Evolutionary conservation across 768 basidiomycete species (phyloP).

Genomic region (Panellus pusillus): DNA sequence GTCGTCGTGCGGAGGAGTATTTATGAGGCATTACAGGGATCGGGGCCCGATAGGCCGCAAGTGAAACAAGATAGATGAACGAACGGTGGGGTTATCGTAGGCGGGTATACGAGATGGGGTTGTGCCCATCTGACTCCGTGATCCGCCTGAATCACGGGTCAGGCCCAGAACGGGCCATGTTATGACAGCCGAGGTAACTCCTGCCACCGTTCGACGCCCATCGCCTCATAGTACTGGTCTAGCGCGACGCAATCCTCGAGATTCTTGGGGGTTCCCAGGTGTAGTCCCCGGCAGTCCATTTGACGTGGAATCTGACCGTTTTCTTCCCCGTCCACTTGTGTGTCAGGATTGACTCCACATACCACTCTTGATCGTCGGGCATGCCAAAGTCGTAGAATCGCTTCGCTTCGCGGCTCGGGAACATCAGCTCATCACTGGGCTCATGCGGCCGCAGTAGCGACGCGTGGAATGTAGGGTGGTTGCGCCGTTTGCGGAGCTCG

Average conservation of each 20-base stretch:
- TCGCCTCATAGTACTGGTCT: conserved; percentile 30
- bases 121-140: too few species aligned
- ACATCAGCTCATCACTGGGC: conserved; percentile 32
- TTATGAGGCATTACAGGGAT: too few species aligned
- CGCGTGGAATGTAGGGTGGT: conserved; percentile 38
- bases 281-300: conserved; percentile 33
- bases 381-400: conserved; percentile 39
- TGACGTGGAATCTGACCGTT: conserved; percentile 27
- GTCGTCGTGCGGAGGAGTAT: too few species aligned
- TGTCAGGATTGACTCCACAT: conserved; percentile 34
- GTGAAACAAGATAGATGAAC: too few species aligned
- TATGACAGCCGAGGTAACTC: neutral
- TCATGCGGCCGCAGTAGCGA: conserved; percentile 29
- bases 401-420: conserved; percentile 30
- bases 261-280: conserved; percentile 29
- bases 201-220: conserved; percentile 22
- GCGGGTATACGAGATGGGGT: too few species aligned
- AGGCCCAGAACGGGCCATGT: too few species aligned
- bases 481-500: conserved; percentile 24
- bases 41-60: too few species aligned
- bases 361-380: conserved; percentile 33
- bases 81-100: too few species aligned
- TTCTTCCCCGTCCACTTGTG: conserved; percentile 21
- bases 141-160: too few species aligned
- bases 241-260: conserved; percentile 28